phyloP scores from a whole-genome alignment of 2,329 filamentous ascomycete species.

The Cladosporium sphaerospermum region DNA sequence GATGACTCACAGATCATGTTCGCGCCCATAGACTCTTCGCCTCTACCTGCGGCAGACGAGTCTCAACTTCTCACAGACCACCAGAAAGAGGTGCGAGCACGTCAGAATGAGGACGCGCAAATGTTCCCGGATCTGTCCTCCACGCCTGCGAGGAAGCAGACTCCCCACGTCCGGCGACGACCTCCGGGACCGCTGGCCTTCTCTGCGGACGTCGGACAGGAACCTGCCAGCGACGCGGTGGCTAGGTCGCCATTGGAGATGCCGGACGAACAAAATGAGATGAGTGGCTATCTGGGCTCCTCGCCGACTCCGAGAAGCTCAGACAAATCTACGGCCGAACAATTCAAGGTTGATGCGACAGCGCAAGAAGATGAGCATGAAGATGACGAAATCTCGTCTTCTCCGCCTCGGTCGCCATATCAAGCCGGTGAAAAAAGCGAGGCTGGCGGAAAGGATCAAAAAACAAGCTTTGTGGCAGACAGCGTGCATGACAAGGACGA shows the following conservation, averaged over 20 bases:
- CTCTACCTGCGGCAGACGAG: slow-evolving; percentile 43
- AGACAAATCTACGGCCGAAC: slow-evolving; percentile 13
- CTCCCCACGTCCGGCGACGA: slow-evolving; percentile 13
- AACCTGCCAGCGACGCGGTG: slow-evolving; percentile 24
- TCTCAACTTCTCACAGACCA: slow-evolving; percentile 73
- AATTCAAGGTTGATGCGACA: background rate
- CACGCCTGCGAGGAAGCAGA: slow-evolving; percentile 35
- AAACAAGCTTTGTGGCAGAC: background rate
- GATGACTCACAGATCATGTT: slow-evolving; percentile 80
- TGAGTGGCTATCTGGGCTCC: slow-evolving; percentile 44
- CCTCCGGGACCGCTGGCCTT: slow-evolving; percentile 25
- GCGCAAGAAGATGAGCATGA: background rate
- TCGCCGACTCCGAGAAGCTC: slow-evolving; percentile 46
- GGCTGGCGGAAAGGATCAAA: background rate
- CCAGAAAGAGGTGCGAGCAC: slow-evolving; percentile 69
- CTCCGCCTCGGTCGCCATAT: slow-evolving; percentile 5
- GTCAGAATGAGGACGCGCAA: slow-evolving; percentile 58
- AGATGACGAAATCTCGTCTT: slow-evolving; percentile 6
- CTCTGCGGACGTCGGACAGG: slow-evolving; percentile 12
- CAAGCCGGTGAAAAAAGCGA: background rate
- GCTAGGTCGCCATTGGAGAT: slow-evolving; percentile 39
- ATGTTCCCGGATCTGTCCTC: slow-evolving; percentile 65
- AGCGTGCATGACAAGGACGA: background rate
- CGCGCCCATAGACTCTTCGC: slow-evolving; percentile 56
- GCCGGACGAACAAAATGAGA: slow-evolving; percentile 30